Percentiles rank a stretch among this genome's conserved stretches.
These are phyloP conservation scores for Pythium phragmitis DNA, from an alignment of 352 stramenopile genomes.

Conservation along the genomic window DNA sequence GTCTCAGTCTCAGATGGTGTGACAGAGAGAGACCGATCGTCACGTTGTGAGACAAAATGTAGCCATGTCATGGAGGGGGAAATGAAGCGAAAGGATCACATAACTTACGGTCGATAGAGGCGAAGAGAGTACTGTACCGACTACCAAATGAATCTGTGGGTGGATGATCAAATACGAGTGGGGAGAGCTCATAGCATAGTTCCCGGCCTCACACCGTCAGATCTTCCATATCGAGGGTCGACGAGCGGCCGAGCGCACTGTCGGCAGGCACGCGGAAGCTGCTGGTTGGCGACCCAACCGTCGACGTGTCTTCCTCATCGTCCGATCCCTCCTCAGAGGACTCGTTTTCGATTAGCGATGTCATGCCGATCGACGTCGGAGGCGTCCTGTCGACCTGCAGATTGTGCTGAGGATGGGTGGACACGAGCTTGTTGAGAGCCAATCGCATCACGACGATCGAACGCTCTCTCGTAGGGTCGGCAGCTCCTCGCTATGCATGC, in stretches of 20 bases:
- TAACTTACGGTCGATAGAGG: constrained; percentile 20
- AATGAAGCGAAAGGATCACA: constrained; percentile 13
- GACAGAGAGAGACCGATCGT: not conserved
- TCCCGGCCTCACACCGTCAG: constrained; percentile 35
- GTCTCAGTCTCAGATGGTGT: constrained; percentile 8
- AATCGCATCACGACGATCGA: constrained; percentile 68
- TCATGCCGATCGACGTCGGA: constrained; percentile 25
- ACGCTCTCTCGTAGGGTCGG: constrained; percentile 54
- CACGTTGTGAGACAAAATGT: constrained; percentile 10
- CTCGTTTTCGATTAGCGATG: constrained; percentile 28
- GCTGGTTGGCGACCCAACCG: constrained; percentile 18
- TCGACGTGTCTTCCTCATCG: constrained; percentile 28
- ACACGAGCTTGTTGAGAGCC: constrained; percentile 75
- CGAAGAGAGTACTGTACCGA: not conserved
- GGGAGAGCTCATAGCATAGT: not conserved
- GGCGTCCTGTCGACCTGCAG: constrained; percentile 46
- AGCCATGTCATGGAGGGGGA: constrained; percentile 7
- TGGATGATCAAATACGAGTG: not conserved
- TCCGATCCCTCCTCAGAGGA: constrained; percentile 28
- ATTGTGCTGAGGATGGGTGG: constrained; percentile 73
- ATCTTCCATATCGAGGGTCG: constrained; percentile 50
- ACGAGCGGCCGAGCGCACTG: constrained; percentile 37
- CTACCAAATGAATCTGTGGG: not conserved
- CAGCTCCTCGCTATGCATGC: constrained; percentile 43
- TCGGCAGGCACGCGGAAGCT: constrained; percentile 27